Conservation (phyloP, 495 filamentous ascomycete genomes). For the Penicillium maclennaniae region DNA sequence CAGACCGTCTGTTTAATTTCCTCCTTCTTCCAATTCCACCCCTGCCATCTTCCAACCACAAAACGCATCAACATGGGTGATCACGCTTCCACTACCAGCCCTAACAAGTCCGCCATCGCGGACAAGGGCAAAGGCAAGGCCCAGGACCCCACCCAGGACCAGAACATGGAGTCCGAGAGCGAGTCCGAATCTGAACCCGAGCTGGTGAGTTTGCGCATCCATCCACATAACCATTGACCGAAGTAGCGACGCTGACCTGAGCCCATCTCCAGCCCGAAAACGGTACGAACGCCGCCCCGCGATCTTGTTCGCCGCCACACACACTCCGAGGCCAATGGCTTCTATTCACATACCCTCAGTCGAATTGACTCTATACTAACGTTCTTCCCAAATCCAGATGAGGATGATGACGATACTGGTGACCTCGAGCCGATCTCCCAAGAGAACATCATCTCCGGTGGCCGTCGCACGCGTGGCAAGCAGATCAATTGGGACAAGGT, state of each 20-base stretch:
- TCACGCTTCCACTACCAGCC: conserved; percentile 31
- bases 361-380: conserved; percentile 6
- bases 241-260: neutral
- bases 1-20: conserved; percentile 27
- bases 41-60: conserved; percentile 5
- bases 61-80: conserved; percentile 33
- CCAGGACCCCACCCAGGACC: conserved; percentile 51
- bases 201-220: conserved; percentile 47
- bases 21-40: conserved; percentile 4
- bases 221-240: neutral
- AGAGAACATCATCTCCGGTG: conserved; percentile 74
- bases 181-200: conserved; percentile 64
- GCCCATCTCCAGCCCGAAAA: conserved; percentile 37
- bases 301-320: neutral
- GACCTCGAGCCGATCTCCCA: conserved; percentile 87
- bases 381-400: conserved; percentile 29
- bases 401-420: conserved; percentile 71
- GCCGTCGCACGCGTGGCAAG: conserved; percentile 82
- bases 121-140: conserved; percentile 61
- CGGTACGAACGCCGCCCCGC: conserved; percentile 12
- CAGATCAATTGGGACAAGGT: conserved; percentile 79
- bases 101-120: conserved; percentile 34
- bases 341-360: neutral
- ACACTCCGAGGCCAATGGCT: neutral
- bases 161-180: conserved; percentile 60